A percentile compares a stretch with the other conserved stretches of the same genome.
Conservation (phyloP, 78 protist species). For the Dictyostelium capitatum region DNA sequence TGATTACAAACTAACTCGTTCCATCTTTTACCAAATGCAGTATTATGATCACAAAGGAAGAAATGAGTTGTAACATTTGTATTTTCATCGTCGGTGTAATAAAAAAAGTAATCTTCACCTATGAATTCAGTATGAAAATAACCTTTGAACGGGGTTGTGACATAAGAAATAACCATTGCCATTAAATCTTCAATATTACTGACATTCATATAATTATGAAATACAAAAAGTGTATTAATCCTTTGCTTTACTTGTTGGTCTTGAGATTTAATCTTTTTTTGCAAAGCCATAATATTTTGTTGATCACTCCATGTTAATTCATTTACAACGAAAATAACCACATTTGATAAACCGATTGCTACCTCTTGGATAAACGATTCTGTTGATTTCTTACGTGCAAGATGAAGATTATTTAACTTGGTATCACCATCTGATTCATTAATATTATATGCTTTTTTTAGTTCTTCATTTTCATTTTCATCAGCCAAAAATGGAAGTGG, state of each 20-base stretch:
- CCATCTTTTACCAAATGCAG: neutral
- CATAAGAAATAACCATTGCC: neutral
- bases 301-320: conserved; percentile 3
- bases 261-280: neutral
- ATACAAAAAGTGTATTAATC: neutral
- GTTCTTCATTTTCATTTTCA: neutral
- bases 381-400: neutral
- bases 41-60: neutral
- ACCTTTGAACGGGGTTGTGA: neutral
- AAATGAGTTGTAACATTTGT: neutral
- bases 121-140: neutral
- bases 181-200: neutral
- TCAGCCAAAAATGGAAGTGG: neutral
- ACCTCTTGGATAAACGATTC: neutral
- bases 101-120: neutral
- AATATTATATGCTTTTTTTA: neutral
- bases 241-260: neutral
- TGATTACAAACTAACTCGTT: neutral
- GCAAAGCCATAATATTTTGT: neutral
- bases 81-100: neutral
- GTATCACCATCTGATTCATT: neutral
- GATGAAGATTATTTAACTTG: neutral
- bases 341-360: neutral
- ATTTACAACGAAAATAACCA: neutral
- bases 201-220: neutral